These are phyloP conservation scores for Candida pseudofarinosa DNA, from an alignment of 805 yeast species.

Conservation along the genomic window DNA sequence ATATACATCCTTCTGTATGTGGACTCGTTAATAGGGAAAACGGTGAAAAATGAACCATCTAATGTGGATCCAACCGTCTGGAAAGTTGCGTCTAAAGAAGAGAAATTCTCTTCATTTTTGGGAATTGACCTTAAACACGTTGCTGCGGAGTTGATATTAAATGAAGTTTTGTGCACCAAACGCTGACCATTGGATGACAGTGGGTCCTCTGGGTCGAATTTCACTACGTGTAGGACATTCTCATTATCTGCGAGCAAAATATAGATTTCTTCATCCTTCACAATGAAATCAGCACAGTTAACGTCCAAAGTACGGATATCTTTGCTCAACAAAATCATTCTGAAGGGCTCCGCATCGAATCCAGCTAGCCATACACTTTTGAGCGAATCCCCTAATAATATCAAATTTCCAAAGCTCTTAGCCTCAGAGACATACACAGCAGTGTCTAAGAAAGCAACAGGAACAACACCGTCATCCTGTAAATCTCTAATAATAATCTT, in stretches of 20 bases:
- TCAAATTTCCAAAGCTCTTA: slow-evolving; percentile 76
- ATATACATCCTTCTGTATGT: slow-evolving; percentile 78
- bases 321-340: slow-evolving; percentile 75
- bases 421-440: slow-evolving; percentile 74
- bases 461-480: slow-evolving; percentile 84
- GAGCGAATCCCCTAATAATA: slow-evolving; percentile 77
- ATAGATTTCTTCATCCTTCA: slow-evolving; percentile 63
- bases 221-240: slow-evolving; percentile 63
- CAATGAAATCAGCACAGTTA: slow-evolving; percentile 69
- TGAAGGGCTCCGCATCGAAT: slow-evolving; percentile 91
- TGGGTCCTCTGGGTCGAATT: slow-evolving; percentile 91
- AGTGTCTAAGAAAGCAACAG: slow-evolving; percentile 92
- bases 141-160: slow-evolving; percentile 61
- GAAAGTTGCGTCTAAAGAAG: slow-evolving; percentile 30
- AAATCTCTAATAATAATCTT: slow-evolving; percentile 74
- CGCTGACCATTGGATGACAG: slow-evolving; percentile 75
- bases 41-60: slow-evolving; percentile 76
- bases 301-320: slow-evolving; percentile 64
- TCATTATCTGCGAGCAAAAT: slow-evolving; percentile 67
- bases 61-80: slow-evolving; percentile 67
- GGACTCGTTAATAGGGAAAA: slow-evolving; percentile 71
- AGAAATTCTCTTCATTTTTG: slow-evolving; percentile 26
- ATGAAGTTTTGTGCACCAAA: slow-evolving; percentile 64
- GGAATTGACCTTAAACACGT: slow-evolving; percentile 50
- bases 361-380: slow-evolving; percentile 80